Base-by-base conservation (phyloP, 2,329 filamentous ascomycete species). In the Penicillium sp. region DNA sequence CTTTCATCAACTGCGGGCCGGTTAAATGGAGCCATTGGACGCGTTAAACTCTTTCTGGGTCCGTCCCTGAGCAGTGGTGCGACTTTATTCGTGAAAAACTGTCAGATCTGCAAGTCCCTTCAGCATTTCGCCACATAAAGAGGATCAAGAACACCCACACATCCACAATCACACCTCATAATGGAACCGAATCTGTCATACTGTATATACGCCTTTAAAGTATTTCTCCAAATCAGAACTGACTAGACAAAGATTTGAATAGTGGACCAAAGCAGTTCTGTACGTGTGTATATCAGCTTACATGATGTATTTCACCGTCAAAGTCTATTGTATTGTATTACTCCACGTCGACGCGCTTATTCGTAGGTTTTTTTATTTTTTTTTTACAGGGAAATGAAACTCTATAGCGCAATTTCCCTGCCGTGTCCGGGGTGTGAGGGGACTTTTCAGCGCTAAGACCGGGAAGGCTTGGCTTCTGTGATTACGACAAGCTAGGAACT, bases 1-100 rank as follows among this genome's bases (percentile, higher is more conserved):
- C 22, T 56, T 62, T 55, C 22, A 45, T 45, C 29, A 26, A 50
- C 40, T 57, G 51, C 55, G 58, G 61, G 59, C 53, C 53, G 23
- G 23, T 12, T 35, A n/a, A 31, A 41, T 53, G 52, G 54, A 40
- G 26, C 18, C 35, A 15, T 6, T 54, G 27, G 35, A 37, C 35
- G 35, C 54, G 5, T 46, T 51, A 47, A 42, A 20, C 49, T 48
- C 26, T 9, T 26, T 50, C 25, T n/a, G 15, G 31, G 14, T 37
- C 20, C 11, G 33, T 49, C n/a, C 46, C 46, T 49, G 46, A 40
- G 12, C 29, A 12, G 15, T 49, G 46, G 22, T 49, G 46, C n/a
- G 46, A 49, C 46, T 18, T 26, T 18, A 35, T n/a, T 37, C 31
- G 31, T 37, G 23, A 6, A 33, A n/a, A 25, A 35, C 33, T 18